phyloP scores from a whole-genome alignment of 495 filamentous ascomycete species.

The Neurospora sublineolata region DNA sequence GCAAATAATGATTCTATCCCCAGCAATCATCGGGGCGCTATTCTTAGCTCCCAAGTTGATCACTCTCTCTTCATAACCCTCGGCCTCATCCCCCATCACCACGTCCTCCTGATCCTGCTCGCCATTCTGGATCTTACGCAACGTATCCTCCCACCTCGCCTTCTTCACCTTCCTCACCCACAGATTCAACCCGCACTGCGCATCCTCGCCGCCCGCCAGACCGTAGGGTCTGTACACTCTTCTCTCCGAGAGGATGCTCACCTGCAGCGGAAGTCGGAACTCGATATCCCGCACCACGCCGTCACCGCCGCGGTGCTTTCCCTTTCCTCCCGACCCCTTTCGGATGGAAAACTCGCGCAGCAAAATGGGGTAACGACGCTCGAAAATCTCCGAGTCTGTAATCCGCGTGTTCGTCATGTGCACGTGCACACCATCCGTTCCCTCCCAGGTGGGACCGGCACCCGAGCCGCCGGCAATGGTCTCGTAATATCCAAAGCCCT shows the following conservation, averaged over 20 bases:
- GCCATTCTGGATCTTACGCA: conserved; percentile 19
- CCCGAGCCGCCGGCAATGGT: conserved; percentile 90
- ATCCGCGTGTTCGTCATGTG: conserved; percentile 99
- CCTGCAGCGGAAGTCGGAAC: conserved; percentile 79
- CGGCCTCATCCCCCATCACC: conserved; percentile 20
- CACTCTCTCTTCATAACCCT: conserved; percentile 46
- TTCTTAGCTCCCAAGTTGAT: conserved; percentile 93
- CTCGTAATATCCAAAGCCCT: conserved; percentile 95
- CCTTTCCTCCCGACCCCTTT: conserved; percentile 54
- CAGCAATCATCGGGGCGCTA: conserved; percentile 71
- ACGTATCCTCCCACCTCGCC: conserved; percentile 32
- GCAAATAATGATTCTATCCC: conserved; percentile 69
- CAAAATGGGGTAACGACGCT: conserved; percentile 82
- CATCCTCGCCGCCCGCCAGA: conserved; percentile 75
- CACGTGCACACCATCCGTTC: conserved; percentile 80
- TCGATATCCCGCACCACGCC: conserved; percentile 92
- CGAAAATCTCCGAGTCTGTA: conserved; percentile 92
- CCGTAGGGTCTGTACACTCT: conserved; percentile 84
- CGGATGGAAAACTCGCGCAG: conserved; percentile 74
- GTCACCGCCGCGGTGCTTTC: conserved; percentile 72
- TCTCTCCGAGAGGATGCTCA: conserved; percentile 78
- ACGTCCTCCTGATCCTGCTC: conserved; percentile 20
- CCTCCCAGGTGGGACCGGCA: conserved; percentile 78
- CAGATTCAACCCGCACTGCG: conserved; percentile 66
- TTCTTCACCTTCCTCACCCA: conserved; percentile 65